Evolutionary conservation across 164 flowering plant genomes (phyloP).

Genomic region (Kingdonia uniflora): DNA sequence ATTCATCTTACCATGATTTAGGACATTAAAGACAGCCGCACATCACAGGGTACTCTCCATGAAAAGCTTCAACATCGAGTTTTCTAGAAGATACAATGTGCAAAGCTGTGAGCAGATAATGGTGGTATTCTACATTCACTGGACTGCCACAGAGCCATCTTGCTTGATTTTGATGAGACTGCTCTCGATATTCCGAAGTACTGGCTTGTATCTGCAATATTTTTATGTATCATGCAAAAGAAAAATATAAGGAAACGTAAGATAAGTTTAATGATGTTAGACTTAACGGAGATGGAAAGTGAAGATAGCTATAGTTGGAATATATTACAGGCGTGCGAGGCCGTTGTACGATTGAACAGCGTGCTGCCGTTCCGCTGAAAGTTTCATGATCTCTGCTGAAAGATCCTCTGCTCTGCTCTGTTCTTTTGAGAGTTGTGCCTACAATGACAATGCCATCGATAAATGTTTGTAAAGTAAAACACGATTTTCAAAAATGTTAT

Average conservation of each 20-base stretch:
- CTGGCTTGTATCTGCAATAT: slow-evolving; percentile 78
- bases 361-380: slow-evolving; percentile 70
- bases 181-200: slow-evolving; percentile 80
- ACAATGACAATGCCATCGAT: neutral
- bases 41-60: no score
- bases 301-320: neutral
- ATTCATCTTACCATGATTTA: no score
- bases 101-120: no score
- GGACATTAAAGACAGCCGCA: no score
- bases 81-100: no score
- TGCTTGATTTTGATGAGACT: slow-evolving; percentile 84
- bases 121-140: slow-evolving; percentile 17
- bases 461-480: no score
- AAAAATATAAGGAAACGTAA: no score
- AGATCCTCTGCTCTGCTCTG: slow-evolving; percentile 76
- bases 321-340: slow-evolving; percentile 63
- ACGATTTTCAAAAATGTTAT: no score
- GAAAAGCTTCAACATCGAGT: no score
- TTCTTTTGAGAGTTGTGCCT: slow-evolving; percentile 76
- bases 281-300: neutral
- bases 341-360: slow-evolving; percentile 62
- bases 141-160: slow-evolving; percentile 47
- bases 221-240: neutral
- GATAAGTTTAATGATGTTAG: neutral
- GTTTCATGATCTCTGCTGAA: slow-evolving; percentile 78